Evolutionary conservation across 1,139 yeast genomes (phyloP), one percentile per base, ranked within the genome.

Genomic region (Geotrichum fermentans): DNA sequence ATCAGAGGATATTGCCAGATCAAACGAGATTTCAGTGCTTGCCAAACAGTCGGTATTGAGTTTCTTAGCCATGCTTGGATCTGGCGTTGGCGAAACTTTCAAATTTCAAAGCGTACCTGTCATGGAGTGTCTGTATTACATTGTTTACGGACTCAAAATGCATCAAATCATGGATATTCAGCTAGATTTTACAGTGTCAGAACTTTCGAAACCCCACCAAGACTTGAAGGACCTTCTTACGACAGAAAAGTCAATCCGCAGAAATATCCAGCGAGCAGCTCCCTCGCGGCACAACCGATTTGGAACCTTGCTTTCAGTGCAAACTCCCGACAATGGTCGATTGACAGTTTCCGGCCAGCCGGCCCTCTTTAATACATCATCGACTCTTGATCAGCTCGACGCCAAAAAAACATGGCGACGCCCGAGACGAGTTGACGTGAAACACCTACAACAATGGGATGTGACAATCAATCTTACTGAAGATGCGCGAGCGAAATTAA

Each of bases 211-310:
- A 33, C 47, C 51, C 1, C 40, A 30, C 14, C 53, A 53, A 18
- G 64, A 59, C 29, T 70, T 89, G 16, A 69, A 74, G 38, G 77
- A 75, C 22, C 65, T 88, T 11, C 69, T 89, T 20, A 67, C 71
- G 2, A 73, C 75, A 45, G 97, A 88, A 62, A 71, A 73, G 30
- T 72, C 72, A 37, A 66, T 81, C 55, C 79, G 77, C 55, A 73
- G 70, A 43, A 65, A 68, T 17, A 55, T 59, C 11, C 56, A 46
- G 35, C 53, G 56, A 40, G 43, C 55, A n/a, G 78, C 78, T 37
- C 72, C 75, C 16, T 77, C 90, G 0, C 75, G 98, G 47, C 98
- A 92, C 62, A 92, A 95, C 3, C 74, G 96, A 39, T 92, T 92
- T 69, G 98, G 98, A 1, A 82, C 97, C 0, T 71, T 90, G 56